Base-by-base conservation (phyloP, 495 filamentous ascomycete species). In the Aspergillus indologenus region DNA sequence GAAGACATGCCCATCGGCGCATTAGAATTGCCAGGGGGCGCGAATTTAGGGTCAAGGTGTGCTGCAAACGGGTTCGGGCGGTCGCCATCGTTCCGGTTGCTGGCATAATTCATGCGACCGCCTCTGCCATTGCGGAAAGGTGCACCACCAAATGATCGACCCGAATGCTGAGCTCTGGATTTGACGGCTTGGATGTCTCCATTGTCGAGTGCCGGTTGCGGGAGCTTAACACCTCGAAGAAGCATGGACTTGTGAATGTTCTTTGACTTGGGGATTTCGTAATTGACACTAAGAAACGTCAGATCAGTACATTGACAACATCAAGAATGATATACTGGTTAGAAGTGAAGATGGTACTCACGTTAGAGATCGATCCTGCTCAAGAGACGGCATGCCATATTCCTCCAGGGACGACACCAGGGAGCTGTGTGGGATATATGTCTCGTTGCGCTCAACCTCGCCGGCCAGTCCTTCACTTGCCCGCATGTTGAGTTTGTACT, bases 211-310 rank as follows among this genome's bases (percentile, higher is more conserved):
- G 85, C 87, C 9, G 89, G 85, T 1, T 79, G 73, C 0, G 85
- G 76, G 52, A 92, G 81, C 62, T 87, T 85, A 45, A 92, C 85
- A 8, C 94, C 95, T 3, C 90, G 86, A 53, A 99, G 81, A 22
- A 99, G 81, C 90, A 95, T 94, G 8, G 92, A 96, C 65, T 96
- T 97, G 75, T 99, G 94, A 19, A 84, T 73, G 63, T 89, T 80
- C 17, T 75, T 73, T 14, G 82, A 83, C 44, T 81, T 74, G 0
- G 92, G 92, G 71, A 96, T 88, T 26, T 89, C 83, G 69, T 96
- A 99, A 59, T 87, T 72, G 47, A 96, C 89, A 63, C 90, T 96
- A 56, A 15, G 22, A 9, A 22, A n/a, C 22, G 7, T 46, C 51
- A 8, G 51, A 66, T 81, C 71, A 83, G 73, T 59, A 54, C 54